Base-by-base conservation (phyloP, 225 moss, liverwort and hornwort species). In the Pseudisothecium myosuroides region DNA sequence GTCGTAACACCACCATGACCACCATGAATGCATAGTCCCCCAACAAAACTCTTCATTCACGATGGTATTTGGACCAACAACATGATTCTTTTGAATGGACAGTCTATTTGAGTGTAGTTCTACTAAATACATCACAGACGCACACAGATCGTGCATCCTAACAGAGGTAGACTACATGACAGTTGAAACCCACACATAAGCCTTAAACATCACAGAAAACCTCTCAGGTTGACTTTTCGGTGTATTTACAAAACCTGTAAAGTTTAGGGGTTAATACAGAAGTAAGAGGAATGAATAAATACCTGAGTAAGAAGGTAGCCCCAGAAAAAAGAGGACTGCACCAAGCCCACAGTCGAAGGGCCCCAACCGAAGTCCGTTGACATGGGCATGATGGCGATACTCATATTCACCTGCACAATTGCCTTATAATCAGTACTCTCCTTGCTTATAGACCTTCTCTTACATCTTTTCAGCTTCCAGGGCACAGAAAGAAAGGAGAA, bases 321-420 rank as follows among this genome's bases (percentile, higher is more conserved):
- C 99, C 99, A 99, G 93, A 99, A 99, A 83, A 99, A 99, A 54
- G 99, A 99, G 26, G 99, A 99, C 82, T 99, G 99, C 41, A 99
- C 99, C 66, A 99, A 88, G 45, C 99, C 99, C 67, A 99, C 97
- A 29, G 93, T 99, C 52, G 96, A 94, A 69, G 99, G 93, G 68
- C 92, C 94, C 99, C 99, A 99, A 22, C 95, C 92, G 52, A 92
- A 99, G 88, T 99, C 99, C 22, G 96, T 88, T 83, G 97, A 89
- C 99, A 99, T 99, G 36, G 99, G 99, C 84, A 99, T 37, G 89
- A 99, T 95, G 86, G 99, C 99, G 50, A 99, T 99, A 83, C 99
- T 99, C 99, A 99, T 99, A 63, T 99, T 99, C 90, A 99, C 99
- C 96, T 96, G 93, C 91, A 87, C 79, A 80, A 45, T 66, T 66